phyloP scores from a whole-genome alignment of 177 flowering plant species.

The Vitis hybrid region DNA sequence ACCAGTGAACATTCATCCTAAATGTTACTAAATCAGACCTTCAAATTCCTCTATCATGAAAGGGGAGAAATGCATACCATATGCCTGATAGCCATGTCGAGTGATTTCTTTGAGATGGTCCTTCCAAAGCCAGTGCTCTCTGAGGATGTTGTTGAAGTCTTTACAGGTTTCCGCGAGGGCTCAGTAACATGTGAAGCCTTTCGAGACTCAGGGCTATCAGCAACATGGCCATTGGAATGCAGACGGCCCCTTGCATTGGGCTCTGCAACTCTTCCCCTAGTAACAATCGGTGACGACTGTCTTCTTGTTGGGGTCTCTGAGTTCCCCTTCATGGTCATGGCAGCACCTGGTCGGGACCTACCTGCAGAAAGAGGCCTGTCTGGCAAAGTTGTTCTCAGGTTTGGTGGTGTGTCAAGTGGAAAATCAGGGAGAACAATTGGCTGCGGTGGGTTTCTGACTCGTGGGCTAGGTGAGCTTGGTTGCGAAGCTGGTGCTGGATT shows the following conservation, averaged over 20 bases:
- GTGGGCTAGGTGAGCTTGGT: constrained; percentile 82
- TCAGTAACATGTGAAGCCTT: constrained; percentile 42
- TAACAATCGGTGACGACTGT: constrained; percentile 64
- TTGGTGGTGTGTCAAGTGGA: constrained; percentile 87
- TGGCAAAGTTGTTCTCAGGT: constrained; percentile 84
- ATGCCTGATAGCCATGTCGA: constrained; percentile 93
- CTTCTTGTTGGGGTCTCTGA: constrained; percentile 51
- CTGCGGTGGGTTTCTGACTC: constrained; percentile 54
- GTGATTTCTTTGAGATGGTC: constrained; percentile 85
- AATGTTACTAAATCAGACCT: too few relatives aligned
- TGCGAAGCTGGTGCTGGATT: constrained; percentile 54
- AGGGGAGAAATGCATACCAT: constrained; percentile 57
- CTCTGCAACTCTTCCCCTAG: constrained; percentile 71
- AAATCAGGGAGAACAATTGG: constrained; percentile 77
- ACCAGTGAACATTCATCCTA: too few relatives aligned
- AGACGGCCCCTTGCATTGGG: constrained; percentile 42
- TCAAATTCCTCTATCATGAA: too few relatives aligned
- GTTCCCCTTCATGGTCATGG: constrained; percentile 44
- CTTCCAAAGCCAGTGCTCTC: constrained; percentile 89
- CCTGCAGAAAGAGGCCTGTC: constrained; percentile 91
- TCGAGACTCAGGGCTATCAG: constrained; percentile 44
- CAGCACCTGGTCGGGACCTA: constrained; percentile 72
- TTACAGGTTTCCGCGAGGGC: constrained; percentile 47
- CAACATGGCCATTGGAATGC: constrained; percentile 50
- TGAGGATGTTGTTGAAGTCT: constrained; percentile 37